Base-by-base conservation (phyloP, 2,329 filamentous ascomycete genomes). In the Verticillium nubilum region DNA sequence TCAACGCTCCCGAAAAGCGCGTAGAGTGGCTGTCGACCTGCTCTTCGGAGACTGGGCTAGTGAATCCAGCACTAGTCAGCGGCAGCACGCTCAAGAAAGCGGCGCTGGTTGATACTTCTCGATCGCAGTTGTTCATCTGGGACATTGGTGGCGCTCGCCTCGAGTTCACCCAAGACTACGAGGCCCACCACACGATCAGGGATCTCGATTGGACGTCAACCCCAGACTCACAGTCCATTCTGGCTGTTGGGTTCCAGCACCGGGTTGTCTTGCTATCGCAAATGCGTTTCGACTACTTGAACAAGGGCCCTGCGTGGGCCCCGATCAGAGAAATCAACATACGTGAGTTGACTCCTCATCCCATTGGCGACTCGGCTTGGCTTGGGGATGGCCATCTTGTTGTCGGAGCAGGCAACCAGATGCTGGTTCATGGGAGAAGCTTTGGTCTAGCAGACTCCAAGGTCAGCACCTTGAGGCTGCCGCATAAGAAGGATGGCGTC, bases 161-260 rank as follows among this genome's bases (percentile, higher is more conserved):
- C 5, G 93, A 97, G 71, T 92, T 91, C 68, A 84, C 90, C 62
- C 85, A 94, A 67, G 82, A 86, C 29, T 95, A 92, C 64, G 83
- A 88, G 64, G 80, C 82, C 13, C 83, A 89, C 61, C 89, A 95
- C 66, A 83, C 82, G 5, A 92, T 97, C 47, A 86, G 89, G 63
- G 93, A 97, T 72, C 83, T 97, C 13, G 92, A 97, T 72, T 97
- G 94, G 94, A 94, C 92, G 1, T 94, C 91, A 3, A 97, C 93
- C 0, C 92, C 92, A 0, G 91, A 96, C 70, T 87, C 86, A 55
- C 92, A 97, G 68, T 94, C 91, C 1, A 92, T 97, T 59, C 79
- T 97, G 23, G 91, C 93, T 1, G 91, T 97, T n/a, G 92, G 93
- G 0, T 97, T 97, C 68, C 88, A 89, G n/a, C 90, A 93, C 64